Base-by-base conservation (phyloP, 257 asterid genomes). In the Forsythia suspensa region DNA sequence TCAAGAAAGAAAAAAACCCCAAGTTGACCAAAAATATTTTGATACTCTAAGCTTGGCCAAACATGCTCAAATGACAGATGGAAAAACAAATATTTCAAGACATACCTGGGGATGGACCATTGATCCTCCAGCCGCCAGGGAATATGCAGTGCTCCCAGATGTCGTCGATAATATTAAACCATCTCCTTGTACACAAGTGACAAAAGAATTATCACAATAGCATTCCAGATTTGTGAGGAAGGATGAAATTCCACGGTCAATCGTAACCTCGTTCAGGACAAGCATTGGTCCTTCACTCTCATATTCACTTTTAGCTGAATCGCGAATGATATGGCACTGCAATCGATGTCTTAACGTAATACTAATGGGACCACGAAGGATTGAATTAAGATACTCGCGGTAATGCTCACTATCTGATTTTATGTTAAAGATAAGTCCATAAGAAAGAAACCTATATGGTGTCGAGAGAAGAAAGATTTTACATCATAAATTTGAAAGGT, bases 81-180 rank as follows among this genome's bases (percentile, higher is more conserved):
- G 55, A 18, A 72, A 42, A 12, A 36, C 20, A 70, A 6, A 5
- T 72, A 67, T n/a, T 73, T 34, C 52, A 68, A 75, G 68, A 75
- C 76, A 42, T 87, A 94, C 99, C 99, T 95, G 98, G 75, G 99
- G 99, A 84, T 95, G 98, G 68, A 93, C 99, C 98, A 96, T 94
- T 36, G 99, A 96, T 43, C 99, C 99, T 81, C 99, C 99, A 20
- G 99, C 99, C 41, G 98, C 99, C 44, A 96, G 92, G 61, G 99
- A 96, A 90, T 96, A 96, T 61, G 98, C 99, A 7, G 99, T 96
- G 90, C 99, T 96, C 67, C 99, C 99, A n/a, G 97, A 96, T 13
- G 99, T 94, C 7, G 99, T 94, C 1, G 99, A 96, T 73, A 95
- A 80, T 79, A 94, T 92, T 48, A 96, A 86, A 70, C 99, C 99